Conservation (phyloP, 495 filamentous ascomycete genomes). For the Polyplosphaeria fusca region DNA sequence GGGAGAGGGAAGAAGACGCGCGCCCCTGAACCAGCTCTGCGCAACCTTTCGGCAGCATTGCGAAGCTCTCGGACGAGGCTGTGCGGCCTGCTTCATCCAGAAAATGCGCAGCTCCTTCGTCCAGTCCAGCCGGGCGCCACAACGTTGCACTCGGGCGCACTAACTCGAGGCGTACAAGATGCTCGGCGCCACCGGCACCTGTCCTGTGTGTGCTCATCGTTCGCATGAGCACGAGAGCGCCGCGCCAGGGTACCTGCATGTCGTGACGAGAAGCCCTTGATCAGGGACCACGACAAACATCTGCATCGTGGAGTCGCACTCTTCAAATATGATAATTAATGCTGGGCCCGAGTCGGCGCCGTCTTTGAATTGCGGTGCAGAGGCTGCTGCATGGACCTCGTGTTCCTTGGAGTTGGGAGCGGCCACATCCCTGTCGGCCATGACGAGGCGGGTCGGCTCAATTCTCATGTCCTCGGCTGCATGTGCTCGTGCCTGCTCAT, state of each 20-base stretch:
- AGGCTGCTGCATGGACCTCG: no score
- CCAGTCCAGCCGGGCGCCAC: neutral
- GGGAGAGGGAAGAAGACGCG: neutral
- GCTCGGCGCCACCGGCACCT: neutral
- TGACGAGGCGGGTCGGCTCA: neutral
- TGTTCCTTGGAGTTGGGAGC: neutral
- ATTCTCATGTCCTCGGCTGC: conserved; percentile 16
- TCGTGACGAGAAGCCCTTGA: neutral
- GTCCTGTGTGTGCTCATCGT: neutral
- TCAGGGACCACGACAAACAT: neutral
- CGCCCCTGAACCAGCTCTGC: neutral
- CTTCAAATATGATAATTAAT: neutral
- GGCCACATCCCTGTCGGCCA: neutral
- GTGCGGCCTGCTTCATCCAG: neutral
- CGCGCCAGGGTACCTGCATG: neutral
- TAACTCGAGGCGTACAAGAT: neutral
- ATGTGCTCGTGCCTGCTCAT: conserved; percentile 11
- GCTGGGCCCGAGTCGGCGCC: no score
- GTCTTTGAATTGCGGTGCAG: no score
- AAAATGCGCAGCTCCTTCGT: neutral
- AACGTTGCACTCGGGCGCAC: neutral
- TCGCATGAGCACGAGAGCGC: neutral
- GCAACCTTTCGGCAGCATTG: neutral
- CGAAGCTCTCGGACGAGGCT: neutral
- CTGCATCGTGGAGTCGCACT: neutral